Percentiles rank a stretch among this genome's conserved stretches.
Evolutionary conservation across 1,284 basidiomycete species (phyloP).

Genomic region (Tilletiaria anomala): DNA sequence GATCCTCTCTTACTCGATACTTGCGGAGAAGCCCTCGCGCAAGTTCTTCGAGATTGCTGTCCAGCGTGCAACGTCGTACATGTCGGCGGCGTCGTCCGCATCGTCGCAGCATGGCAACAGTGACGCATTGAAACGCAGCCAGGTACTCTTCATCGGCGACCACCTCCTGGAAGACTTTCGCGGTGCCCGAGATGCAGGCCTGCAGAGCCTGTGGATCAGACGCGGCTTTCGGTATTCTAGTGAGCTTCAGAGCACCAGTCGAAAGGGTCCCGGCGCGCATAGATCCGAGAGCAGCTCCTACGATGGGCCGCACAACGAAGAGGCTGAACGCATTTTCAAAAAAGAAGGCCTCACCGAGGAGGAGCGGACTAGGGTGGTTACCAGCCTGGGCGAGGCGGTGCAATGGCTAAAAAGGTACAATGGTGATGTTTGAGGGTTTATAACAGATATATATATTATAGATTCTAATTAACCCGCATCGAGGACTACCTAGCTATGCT

Average conservation of each 20-base stretch:
- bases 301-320: not conserved
- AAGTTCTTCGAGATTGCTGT: conserved; percentile 15
- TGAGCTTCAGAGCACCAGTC: no score
- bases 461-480: no score
- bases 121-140: not conserved
- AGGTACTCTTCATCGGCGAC: conserved; percentile 20
- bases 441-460: no score
- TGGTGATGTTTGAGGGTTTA: no score
- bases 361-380: no score
- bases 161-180: conserved; percentile 21
- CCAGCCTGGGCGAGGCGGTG: no score
- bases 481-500: no score
- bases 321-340: not conserved
- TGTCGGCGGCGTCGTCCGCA: not conserved
- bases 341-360: no score
- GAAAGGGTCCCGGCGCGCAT: no score
- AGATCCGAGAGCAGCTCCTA: not conserved
- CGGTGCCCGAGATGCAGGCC: conserved; percentile 13
- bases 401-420: no score
- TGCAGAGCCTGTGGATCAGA: conserved; percentile 13
- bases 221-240: no score
- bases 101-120: not conserved
- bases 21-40: conserved; percentile 12
- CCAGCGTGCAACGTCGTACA: conserved; percentile 1
- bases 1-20: conserved; percentile 15